Evolutionary conservation across 2,329 filamentous ascomycete species (phyloP).

Genomic region (Penicillium brasilianum): DNA sequence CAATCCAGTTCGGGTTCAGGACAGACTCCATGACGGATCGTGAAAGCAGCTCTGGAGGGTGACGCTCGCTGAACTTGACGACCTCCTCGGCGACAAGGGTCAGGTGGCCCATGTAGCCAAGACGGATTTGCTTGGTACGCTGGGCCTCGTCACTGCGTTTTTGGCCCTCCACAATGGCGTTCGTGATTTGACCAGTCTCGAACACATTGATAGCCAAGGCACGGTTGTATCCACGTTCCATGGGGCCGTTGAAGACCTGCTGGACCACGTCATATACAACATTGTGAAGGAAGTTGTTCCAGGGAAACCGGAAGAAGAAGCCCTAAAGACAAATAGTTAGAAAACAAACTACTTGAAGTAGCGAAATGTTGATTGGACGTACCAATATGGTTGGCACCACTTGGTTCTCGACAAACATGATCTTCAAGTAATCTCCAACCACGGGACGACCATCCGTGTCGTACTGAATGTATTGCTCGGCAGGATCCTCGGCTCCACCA

Average conservation of each 20-base stretch:
- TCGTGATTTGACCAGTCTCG: constrained; percentile 85
- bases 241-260: constrained; percentile 97
- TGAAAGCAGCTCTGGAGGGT: constrained; percentile 85
- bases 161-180: constrained; percentile 90
- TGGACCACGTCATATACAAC: constrained; percentile 99
- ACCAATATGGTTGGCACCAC: constrained; percentile 96
- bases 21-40: constrained; percentile 85
- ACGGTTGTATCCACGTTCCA: constrained; percentile 94
- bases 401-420: constrained; percentile 91
- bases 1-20: constrained; percentile 87
- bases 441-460: constrained; percentile 73
- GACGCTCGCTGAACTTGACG: constrained; percentile 95
- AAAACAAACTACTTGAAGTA: constrained; percentile 7
- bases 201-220: constrained; percentile 91
- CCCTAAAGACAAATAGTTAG: constrained; percentile 59
- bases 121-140: constrained; percentile 79
- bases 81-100: constrained; percentile 98
- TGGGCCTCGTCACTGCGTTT: constrained; percentile 85
- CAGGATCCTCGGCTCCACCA: constrained; percentile 29
- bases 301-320: constrained; percentile 98
- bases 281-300: constrained; percentile 99
- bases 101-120: constrained; percentile 98
- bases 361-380: constrained; percentile 46
- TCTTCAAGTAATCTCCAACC: constrained; percentile 92
- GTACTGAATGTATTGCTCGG: constrained; percentile 56